Evolutionary conservation across 1,139 yeast species (phyloP).

Genomic region (Scheffersomyces segobiensis): DNA sequence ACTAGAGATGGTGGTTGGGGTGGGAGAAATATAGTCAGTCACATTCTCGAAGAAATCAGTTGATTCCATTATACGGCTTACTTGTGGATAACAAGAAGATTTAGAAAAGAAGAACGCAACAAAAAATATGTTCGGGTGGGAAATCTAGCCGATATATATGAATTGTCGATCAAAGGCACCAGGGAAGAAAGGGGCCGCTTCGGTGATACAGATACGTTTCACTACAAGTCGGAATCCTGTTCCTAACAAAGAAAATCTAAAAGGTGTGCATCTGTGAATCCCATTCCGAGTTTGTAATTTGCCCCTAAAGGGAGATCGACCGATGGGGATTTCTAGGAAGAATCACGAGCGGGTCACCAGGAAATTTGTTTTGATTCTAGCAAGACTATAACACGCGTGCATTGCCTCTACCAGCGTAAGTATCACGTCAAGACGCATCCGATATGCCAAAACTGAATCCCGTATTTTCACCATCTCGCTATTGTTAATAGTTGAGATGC

Average conservation of each 20-base stretch:
- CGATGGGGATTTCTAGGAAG: background rate
- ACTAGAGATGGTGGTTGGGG: slow-evolving; percentile 1
- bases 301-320: background rate
- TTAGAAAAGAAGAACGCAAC: background rate
- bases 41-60: slow-evolving; percentile 7
- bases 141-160: background rate
- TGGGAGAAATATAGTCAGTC: slow-evolving; percentile 4
- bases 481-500: background rate
- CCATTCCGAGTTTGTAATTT: background rate
- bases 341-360: background rate
- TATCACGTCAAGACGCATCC: too few species aligned
- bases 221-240: background rate
- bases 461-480: background rate
- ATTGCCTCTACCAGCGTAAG: background rate
- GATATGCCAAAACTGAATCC: background rate
- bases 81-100: background rate
- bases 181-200: background rate
- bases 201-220: background rate
- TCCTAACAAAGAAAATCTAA: background rate
- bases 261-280: background rate
- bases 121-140: background rate
- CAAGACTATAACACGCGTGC: background rate
- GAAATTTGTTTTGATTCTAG: background rate
- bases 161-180: background rate
- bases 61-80: slow-evolving; percentile 7